Percentiles rank a stretch among this genome's conserved stretches.
Conservation (phyloP, 129 eudicot species). For the Arctium lappa region DNA sequence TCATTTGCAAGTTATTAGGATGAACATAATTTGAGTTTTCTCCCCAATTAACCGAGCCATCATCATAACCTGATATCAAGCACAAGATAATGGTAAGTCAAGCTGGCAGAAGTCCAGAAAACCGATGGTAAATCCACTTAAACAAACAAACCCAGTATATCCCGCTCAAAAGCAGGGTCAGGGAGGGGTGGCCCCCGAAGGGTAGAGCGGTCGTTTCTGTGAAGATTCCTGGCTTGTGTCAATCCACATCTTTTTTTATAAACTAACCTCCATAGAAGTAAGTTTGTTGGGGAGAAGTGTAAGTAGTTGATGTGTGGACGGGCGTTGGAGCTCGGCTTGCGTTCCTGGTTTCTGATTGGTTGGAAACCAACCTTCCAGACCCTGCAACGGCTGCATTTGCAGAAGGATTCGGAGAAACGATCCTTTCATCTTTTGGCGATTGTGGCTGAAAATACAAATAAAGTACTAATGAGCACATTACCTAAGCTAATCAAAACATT, state of each 20-base stretch:
- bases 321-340: constrained; percentile 49
- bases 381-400: constrained; percentile 51
- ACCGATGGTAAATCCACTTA: neutral
- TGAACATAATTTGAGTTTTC: constrained; percentile 60
- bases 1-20: constrained; percentile 62
- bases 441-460: constrained; percentile 42
- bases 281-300: constrained; percentile 48
- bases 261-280: constrained; percentile 65
- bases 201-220: neutral
- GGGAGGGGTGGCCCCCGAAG: no score
- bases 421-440: constrained; percentile 65
- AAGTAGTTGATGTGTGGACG: constrained; percentile 32
- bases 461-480: constrained; percentile 10
- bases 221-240: neutral
- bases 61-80: constrained; percentile 59
- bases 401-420: constrained; percentile 47
- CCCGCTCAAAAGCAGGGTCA: neutral
- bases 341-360: constrained; percentile 39
- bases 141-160: neutral
- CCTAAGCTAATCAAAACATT: constrained; percentile 22
- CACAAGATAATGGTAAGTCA: constrained; percentile 3
- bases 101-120: neutral
- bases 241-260: neutral
- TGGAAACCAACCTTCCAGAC: constrained; percentile 39
- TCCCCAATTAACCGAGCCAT: constrained; percentile 62